Conservation (phyloP, 768 basidiomycete genomes). For the Rhizopogon vinicolor region DNA sequence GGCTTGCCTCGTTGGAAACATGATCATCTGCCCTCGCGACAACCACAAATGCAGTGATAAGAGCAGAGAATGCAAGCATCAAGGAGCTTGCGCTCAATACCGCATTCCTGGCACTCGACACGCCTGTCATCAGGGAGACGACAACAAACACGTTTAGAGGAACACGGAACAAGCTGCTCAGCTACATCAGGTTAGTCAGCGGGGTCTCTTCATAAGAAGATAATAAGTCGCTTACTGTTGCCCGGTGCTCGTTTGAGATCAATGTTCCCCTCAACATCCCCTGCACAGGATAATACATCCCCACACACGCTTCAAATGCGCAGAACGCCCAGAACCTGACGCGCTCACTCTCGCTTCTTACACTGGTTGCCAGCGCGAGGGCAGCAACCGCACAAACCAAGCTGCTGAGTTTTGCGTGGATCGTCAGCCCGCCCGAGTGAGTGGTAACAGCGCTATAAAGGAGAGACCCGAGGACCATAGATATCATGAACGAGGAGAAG, state of each 20-base stretch:
- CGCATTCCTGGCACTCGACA: constrained; percentile 55
- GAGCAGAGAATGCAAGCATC: constrained; percentile 53
- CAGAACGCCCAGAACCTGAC: constrained; percentile 71
- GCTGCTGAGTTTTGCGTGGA: constrained; percentile 66
- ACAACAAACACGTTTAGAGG: constrained; percentile 75
- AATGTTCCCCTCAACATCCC: constrained; percentile 66
- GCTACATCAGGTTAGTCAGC: constrained; percentile 28
- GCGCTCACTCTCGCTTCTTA: constrained; percentile 39
- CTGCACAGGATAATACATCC: constrained; percentile 77
- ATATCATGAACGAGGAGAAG: constrained; percentile 77
- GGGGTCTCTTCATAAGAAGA: neutral
- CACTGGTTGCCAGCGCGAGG: constrained; percentile 48
- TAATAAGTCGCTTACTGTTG: constrained; percentile 47
- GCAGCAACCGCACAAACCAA: constrained; percentile 57
- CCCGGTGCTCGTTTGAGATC: constrained; percentile 68
- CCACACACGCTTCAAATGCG: constrained; percentile 70
- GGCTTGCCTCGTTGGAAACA: constrained; percentile 12
- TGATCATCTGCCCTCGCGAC: constrained; percentile 29
- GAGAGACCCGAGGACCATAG: constrained; percentile 78
- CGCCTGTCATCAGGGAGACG: constrained; percentile 61
- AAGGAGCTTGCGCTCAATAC: constrained; percentile 57
- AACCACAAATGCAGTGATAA: constrained; percentile 51
- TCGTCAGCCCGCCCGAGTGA: constrained; percentile 29
- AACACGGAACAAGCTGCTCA: constrained; percentile 69
- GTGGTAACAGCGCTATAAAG: constrained; percentile 51